These are phyloP conservation scores for Boletus huronensis DNA, from an alignment of 768 basidiomycete genomes.

Conservation along the genomic window DNA sequence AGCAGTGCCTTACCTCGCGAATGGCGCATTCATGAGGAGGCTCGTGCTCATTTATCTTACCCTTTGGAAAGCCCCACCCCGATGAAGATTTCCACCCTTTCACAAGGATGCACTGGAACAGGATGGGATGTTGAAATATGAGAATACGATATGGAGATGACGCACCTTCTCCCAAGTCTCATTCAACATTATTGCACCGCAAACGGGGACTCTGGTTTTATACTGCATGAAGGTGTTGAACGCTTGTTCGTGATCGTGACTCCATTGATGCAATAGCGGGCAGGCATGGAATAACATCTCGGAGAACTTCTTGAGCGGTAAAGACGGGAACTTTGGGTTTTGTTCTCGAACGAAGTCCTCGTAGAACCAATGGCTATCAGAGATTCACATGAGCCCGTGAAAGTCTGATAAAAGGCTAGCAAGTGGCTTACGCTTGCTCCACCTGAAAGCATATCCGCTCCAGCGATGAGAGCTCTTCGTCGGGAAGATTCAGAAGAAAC, in stretches of 20 bases:
- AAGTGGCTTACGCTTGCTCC: slow-evolving; percentile 85
- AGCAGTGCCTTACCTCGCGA: slow-evolving; percentile 66
- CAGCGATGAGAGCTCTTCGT: slow-evolving; percentile 84
- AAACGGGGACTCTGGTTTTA: slow-evolving; percentile 95
- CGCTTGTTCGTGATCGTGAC: slow-evolving; percentile 78
- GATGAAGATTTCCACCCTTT: slow-evolving; percentile 97
- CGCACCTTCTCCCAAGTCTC: slow-evolving; percentile 87
- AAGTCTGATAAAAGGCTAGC: slow-evolving; percentile 6
- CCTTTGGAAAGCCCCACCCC: slow-evolving; percentile 99
- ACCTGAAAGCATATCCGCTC: slow-evolving; percentile 98
- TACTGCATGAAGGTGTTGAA: slow-evolving; percentile 93
- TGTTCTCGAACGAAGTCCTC: slow-evolving; percentile 97
- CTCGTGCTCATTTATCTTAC: slow-evolving; percentile 98
- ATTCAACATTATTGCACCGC: slow-evolving; percentile 95
- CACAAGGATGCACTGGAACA: slow-evolving; percentile 82
- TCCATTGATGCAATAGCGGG: slow-evolving; percentile 79
- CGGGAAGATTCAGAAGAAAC: slow-evolving; percentile 94
- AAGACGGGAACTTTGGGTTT: slow-evolving; percentile 81
- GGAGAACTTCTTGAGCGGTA: slow-evolving; percentile 90
- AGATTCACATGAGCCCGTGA: slow-evolving; percentile 11
- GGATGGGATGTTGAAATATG: slow-evolving; percentile 10
- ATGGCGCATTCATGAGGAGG: slow-evolving; percentile 79
- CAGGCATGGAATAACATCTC: slow-evolving; percentile 85
- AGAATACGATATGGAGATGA: slow-evolving; percentile 1
- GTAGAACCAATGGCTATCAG: slow-evolving; percentile 94